phyloP scores from a whole-genome alignment of 371 early-diverging fungal species.

The Actinomucor elegans region DNA sequence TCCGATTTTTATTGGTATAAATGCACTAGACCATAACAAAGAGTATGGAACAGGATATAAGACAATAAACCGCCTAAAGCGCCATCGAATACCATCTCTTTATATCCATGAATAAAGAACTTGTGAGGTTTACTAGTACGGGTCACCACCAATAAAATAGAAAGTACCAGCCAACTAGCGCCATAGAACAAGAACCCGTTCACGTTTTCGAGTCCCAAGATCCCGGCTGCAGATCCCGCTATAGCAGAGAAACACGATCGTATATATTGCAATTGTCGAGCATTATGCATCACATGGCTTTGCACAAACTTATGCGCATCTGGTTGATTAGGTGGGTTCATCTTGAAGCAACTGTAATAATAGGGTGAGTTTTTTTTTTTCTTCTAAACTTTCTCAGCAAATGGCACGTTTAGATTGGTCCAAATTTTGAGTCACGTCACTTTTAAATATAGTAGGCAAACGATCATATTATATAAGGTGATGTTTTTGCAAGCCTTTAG shows the following conservation, averaged over 20 bases:
- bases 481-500: not conserved
- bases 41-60: conserved; percentile 84
- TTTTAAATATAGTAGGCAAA: not conserved
- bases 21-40: conserved; percentile 80
- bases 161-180: conserved; percentile 59
- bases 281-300: conserved; percentile 64
- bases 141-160: conserved; percentile 36
- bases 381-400: not conserved
- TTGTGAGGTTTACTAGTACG: conserved; percentile 36
- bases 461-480: conserved; percentile 13
- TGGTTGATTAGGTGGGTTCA: conserved; percentile 29
- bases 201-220: conserved; percentile 69
- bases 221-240: conserved; percentile 80
- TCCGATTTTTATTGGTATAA: conserved; percentile 79
- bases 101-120: conserved; percentile 50
- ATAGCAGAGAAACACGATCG: conserved; percentile 77
- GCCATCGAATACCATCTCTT: conserved; percentile 64
- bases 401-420: not conserved
- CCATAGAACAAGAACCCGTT: conserved; percentile 78
- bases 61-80: conserved; percentile 72
- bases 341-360: too few relatives aligned
- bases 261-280: conserved; percentile 65
- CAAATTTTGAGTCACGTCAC: conserved; percentile 2
- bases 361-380: not conserved
- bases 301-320: conserved; percentile 55